Conservation (phyloP, 108 stramenopile genomes). For the Parietichytrium sp. region DNA sequence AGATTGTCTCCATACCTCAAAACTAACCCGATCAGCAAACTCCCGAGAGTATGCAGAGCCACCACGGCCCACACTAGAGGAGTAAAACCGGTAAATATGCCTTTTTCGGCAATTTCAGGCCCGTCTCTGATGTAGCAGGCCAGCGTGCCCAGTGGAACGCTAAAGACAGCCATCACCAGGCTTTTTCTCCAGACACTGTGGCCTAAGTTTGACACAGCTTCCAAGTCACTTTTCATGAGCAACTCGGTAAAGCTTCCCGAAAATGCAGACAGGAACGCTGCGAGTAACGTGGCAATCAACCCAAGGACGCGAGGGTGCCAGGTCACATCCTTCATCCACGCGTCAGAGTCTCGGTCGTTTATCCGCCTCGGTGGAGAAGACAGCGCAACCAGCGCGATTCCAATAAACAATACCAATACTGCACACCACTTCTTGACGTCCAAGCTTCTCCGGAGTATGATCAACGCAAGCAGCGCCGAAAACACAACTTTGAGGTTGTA, state of each 20-base stretch:
- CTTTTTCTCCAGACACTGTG: neutral
- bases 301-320: neutral
- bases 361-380: neutral
- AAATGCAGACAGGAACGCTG: neutral
- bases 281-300: neutral
- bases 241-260: neutral
- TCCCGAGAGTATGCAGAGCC: neutral
- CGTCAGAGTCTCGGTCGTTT: neutral
- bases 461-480: neutral
- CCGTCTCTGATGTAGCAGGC: neutral
- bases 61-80: constrained; percentile 5
- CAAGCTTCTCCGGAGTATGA: neutral
- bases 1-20: neutral
- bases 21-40: neutral
- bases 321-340: neutral
- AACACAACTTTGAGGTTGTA: constrained; percentile 30
- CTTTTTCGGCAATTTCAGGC: neutral
- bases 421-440: neutral
- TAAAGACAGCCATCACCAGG: neutral
- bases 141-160: neutral
- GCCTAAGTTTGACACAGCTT: neutral
- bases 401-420: neutral
- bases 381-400: neutral
- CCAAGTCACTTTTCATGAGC: neutral
- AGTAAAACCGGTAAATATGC: neutral